Percentiles rank a stretch among this genome's conserved stretches.
Evolutionary conservation across 2,329 filamentous ascomycete species (phyloP).

Genomic region (Dothistroma septosporum): DNA sequence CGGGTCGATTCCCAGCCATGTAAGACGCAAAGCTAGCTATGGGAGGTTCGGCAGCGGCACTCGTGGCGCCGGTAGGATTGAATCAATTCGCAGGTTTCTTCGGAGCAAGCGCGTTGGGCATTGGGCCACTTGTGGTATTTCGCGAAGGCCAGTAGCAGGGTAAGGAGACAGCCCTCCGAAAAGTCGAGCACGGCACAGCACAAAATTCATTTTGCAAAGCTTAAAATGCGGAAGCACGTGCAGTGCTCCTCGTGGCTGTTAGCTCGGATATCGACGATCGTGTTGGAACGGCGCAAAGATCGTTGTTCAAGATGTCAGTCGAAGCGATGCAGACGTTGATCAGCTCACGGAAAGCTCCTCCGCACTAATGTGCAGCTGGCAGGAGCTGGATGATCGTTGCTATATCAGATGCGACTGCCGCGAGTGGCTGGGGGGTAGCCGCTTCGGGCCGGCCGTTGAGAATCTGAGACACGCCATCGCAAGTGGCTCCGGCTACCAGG

Average conservation of each 20-base stretch:
- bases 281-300: not conserved
- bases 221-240: slow-evolving; percentile 5
- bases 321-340: not conserved
- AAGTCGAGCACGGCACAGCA: not conserved
- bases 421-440: not conserved
- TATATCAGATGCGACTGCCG: slow-evolving; percentile 1
- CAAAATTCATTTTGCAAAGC: not conserved
- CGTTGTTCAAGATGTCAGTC: not conserved
- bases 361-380: not conserved
- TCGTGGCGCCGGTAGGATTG: too few species aligned
- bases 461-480: slow-evolving; percentile 6
- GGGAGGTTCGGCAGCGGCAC: too few species aligned
- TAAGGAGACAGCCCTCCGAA: too few species aligned
- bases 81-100: too few species aligned
- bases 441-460: slow-evolving; percentile 1
- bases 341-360: not conserved
- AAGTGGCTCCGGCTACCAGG: not conserved
- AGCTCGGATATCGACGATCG: not conserved
- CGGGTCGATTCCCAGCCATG: not conserved
- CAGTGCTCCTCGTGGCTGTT: slow-evolving; percentile 2
- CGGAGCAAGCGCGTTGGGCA: too few species aligned
- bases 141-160: too few species aligned
- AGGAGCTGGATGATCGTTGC: not conserved
- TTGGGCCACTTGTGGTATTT: too few species aligned
- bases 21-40: not conserved